Evolutionary conservation across 192 early-diverging fungal genomes (phyloP), one percentile per base, ranked within the genome.

Genomic region (Backusella tuberculispora): DNA sequence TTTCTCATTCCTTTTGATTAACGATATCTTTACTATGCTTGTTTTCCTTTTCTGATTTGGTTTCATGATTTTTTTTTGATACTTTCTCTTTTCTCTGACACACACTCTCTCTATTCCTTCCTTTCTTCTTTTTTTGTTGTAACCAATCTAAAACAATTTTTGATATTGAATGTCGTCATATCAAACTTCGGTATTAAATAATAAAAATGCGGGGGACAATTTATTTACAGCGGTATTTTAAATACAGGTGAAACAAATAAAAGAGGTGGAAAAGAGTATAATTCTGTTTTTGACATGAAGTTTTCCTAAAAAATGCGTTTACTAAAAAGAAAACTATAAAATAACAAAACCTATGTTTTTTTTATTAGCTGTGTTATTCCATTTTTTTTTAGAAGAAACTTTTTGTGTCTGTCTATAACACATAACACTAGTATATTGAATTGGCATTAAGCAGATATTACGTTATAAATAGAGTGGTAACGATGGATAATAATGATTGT

Each of bases 1-100:
- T 50, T 90, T 65, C 92, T 92, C 76, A 78, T 79, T 73, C 88
- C 29, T 34, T 34, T 34, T 34, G 29, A 34, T 34, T 34, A 34
- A 34, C 29, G 91, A 34, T 34, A 34, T 34, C 2, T 34, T 34
- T 34, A 34, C 2, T 34, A 34, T 34, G 0, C 29, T 34, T 34
- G 29, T 34, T 34, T 34, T 34, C 29, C 29, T 34, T 34, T 34
- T 34, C 2, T 34, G 29, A 34, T 34, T 34, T 34, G 2, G 29
- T 34, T 34, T 34, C 29, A 34, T 34, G 29, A n/a, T n/a, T 34
- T 34, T 34, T 34, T 34, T 34, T 34, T 34, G 0, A 34, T 34
- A 34, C 29, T 34, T 34, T 34, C 29, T 34, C 29, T 34, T 34
- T 34, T 34, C 29, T 34, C 29, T 34, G 29, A 34, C 29, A 34